Percentiles rank a stretch among this genome's conserved stretches.
These are phyloP conservation scores for Claviceps sp. DNA, from an alignment of 2,329 filamentous ascomycete species.

Conservation along the genomic window DNA sequence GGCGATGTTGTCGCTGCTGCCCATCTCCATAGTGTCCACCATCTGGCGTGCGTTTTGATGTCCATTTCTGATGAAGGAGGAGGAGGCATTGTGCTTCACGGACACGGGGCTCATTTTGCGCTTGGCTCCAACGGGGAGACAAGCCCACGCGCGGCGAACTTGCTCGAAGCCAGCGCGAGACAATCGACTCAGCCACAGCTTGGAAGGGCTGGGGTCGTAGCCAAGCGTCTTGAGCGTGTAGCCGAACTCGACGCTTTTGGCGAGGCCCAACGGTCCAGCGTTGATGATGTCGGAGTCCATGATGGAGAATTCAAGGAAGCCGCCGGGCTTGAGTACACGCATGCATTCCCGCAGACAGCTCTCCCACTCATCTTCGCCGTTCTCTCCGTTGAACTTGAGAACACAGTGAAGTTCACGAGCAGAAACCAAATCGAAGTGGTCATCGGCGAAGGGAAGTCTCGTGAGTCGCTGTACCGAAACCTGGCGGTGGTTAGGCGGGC, in stretches of 20 bases:
- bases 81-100: conserved; percentile 21
- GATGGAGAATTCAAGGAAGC: conserved; percentile 80
- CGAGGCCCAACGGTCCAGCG: conserved; percentile 63
- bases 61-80: conserved; percentile 13
- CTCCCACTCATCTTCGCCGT: conserved; percentile 75
- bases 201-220: conserved; percentile 77
- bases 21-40: conserved; percentile 49
- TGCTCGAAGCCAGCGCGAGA: conserved; percentile 63
- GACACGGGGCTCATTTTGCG: conserved; percentile 17
- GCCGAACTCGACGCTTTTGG: conserved; percentile 81
- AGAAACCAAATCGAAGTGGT: conserved; percentile 83
- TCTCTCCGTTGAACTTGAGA: conserved; percentile 58
- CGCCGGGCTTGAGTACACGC: conserved; percentile 83
- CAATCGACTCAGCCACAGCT: conserved; percentile 64
- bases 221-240: conserved; percentile 80
- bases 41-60: conserved; percentile 30
- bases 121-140: conserved; percentile 62
- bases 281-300: conserved; percentile 86
- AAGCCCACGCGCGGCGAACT: conserved; percentile 76
- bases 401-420: conserved; percentile 76
- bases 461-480: conserved; percentile 66
- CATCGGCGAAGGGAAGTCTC: conserved; percentile 70
- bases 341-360: conserved; percentile 73
- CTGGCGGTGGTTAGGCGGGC: conserved; percentile 76
- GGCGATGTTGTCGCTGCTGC: conserved; percentile 58